Evolutionary conservation across 225 moss, liverwort and hornwort genomes (phyloP).

Genomic region (Thuidium tamariscinum): DNA sequence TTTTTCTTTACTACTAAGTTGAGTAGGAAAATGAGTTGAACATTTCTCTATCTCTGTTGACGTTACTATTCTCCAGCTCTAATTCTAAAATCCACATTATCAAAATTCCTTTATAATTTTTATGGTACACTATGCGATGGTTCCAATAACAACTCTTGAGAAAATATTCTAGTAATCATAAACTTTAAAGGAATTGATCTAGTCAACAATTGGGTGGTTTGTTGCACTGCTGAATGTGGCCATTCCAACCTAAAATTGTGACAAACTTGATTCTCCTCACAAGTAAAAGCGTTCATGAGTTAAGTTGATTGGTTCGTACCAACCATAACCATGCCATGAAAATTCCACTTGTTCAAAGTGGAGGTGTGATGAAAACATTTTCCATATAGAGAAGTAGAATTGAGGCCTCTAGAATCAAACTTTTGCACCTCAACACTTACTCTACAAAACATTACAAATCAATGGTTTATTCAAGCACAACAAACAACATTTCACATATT

Average conservation of each 20-base stretch:
- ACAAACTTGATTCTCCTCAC: not conserved
- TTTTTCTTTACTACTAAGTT: not conserved
- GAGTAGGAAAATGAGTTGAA: not conserved
- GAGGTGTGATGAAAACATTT: not conserved
- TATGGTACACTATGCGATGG: constrained; percentile 7
- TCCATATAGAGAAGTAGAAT: not conserved
- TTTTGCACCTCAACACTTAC: not conserved
- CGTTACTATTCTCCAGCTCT: not conserved
- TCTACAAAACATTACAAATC: not conserved
- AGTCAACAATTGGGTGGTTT: not conserved
- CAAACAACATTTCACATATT: not conserved
- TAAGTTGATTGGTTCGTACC: not conserved
- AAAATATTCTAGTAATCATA: constrained; percentile 22
- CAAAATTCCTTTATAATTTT: constrained; percentile 19
- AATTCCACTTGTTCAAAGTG: not conserved
- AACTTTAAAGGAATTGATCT: not conserved
- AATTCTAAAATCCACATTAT: not conserved
- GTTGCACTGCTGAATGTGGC: not conserved
- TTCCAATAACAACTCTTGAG: constrained; percentile 17
- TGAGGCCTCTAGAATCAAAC: not conserved
- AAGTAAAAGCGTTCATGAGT: not conserved
- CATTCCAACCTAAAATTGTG: not conserved
- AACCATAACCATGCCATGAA: not conserved
- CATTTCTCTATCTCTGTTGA: not conserved
- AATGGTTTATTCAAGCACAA: not conserved